phyloP scores from a whole-genome alignment of 1,284 basidiomycete species.

The Irpex lacteus region DNA sequence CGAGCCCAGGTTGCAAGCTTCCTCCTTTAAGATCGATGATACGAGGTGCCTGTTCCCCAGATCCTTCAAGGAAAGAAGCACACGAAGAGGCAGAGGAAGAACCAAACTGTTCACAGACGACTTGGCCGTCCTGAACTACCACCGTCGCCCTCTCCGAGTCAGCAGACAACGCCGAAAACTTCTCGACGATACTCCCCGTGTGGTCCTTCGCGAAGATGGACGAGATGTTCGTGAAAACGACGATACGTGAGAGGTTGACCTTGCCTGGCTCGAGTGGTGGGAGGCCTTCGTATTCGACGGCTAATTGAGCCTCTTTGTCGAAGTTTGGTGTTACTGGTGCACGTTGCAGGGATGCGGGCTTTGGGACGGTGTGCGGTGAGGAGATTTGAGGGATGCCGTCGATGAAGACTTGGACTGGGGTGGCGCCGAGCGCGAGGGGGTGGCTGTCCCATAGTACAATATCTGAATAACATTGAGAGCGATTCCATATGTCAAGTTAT shows the following conservation, averaged over 20 bases:
- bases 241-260: conserved; percentile 28
- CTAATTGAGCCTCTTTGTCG: conserved; percentile 49
- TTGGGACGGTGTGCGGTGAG: conserved; percentile 30
- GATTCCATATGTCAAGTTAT: background rate
- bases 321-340: conserved; percentile 62
- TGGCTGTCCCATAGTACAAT: conserved; percentile 44
- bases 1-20: conserved; percentile 54
- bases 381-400: conserved; percentile 65
- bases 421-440: conserved; percentile 50
- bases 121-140: conserved; percentile 23
- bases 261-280: conserved; percentile 51
- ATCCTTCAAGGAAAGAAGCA: conserved; percentile 13
- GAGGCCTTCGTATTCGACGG: conserved; percentile 63
- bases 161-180: background rate
- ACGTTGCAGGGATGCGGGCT: conserved; percentile 35
- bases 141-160: background rate
- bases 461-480: too few relatives aligned
- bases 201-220: conserved; percentile 32
- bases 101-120: conserved; percentile 28
- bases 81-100: conserved; percentile 6
- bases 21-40: conserved; percentile 49
- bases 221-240: conserved; percentile 60
- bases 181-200: conserved; percentile 9
- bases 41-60: conserved; percentile 11
- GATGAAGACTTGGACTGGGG: conserved; percentile 73